These are phyloP conservation scores for Glarea lozoyensis DNA, from an alignment of 495 filamentous ascomycete species.

Conservation along the genomic window DNA sequence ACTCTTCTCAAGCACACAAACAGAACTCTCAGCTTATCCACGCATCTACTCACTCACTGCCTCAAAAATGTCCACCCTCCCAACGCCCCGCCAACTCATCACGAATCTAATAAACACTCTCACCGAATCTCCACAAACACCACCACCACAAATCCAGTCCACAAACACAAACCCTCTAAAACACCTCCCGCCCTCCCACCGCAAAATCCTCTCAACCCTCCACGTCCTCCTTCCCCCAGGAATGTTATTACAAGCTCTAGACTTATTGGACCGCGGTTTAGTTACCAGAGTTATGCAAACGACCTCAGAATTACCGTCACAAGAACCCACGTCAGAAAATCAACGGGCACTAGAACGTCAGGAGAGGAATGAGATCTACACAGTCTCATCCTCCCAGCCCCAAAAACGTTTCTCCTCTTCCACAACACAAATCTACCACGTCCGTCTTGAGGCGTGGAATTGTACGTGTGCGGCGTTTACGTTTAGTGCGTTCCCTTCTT, in stretches of 20 bases:
- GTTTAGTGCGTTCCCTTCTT: slow-evolving; percentile 54
- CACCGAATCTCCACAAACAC: slow-evolving; percentile 23
- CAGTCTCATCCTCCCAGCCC: slow-evolving; percentile 30
- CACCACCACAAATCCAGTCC: not conserved
- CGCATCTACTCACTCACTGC: no score
- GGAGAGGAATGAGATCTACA: slow-evolving; percentile 26
- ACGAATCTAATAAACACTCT: slow-evolving; percentile 37
- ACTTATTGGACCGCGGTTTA: slow-evolving; percentile 67
- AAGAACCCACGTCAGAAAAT: not conserved
- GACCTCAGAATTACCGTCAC: slow-evolving; percentile 18
- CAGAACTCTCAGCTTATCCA: not conserved
- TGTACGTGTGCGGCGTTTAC: slow-evolving; percentile 82
- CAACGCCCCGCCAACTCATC: slow-evolving; percentile 31
- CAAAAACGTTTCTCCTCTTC: slow-evolving; percentile 6
- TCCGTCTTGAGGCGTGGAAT: slow-evolving; percentile 71
- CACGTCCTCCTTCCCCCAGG: slow-evolving; percentile 53
- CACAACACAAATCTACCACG: slow-evolving; percentile 43
- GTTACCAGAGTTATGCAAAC: slow-evolving; percentile 34
- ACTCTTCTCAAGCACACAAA: not conserved
- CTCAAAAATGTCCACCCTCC: slow-evolving; percentile 22
- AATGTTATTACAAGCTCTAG: slow-evolving; percentile 63
- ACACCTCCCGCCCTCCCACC: slow-evolving; percentile 26
- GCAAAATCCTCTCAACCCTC: slow-evolving; percentile 46
- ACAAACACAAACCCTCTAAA: slow-evolving; percentile 29
- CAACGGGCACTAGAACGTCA: not conserved